phyloP scores from a whole-genome alignment of 2,329 filamentous ascomycete genomes.

The Xylaria sp. region DNA sequence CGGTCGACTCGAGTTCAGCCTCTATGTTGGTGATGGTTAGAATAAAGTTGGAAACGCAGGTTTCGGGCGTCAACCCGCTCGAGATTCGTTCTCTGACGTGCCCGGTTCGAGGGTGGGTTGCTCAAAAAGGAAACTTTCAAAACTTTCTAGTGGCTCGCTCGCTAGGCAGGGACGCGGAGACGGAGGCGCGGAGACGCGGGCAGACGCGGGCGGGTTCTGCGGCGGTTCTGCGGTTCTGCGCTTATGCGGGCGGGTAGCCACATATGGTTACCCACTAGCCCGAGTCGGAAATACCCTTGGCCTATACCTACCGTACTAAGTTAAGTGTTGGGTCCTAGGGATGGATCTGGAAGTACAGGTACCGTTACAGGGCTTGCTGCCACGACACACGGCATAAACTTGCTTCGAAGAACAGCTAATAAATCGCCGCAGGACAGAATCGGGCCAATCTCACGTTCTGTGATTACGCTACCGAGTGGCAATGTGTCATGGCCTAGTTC shows the following conservation, averaged over 20 bases:
- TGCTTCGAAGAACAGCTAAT: slow-evolving; percentile 12
- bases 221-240: slow-evolving; percentile 21
- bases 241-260: slow-evolving; percentile 30
- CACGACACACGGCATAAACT: slow-evolving; percentile 22
- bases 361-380: slow-evolving; percentile 8
- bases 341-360: slow-evolving; percentile 1
- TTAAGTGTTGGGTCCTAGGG: neutral
- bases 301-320: neutral
- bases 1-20: neutral
- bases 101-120: slow-evolving; percentile 22
- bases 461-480: slow-evolving; percentile 14
- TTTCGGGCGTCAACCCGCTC: slow-evolving; percentile 1
- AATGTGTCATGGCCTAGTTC: slow-evolving; percentile 18
- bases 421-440: neutral
- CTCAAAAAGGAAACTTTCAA: slow-evolving; percentile 38
- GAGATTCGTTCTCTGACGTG: slow-evolving; percentile 20
- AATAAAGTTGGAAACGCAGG: slow-evolving; percentile 1
- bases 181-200: slow-evolving; percentile 34
- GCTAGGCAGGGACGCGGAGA: slow-evolving; percentile 15
- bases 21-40: neutral
- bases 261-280: slow-evolving; percentile 24
- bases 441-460: slow-evolving; percentile 3
- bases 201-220: slow-evolving; percentile 21
- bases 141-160: slow-evolving; percentile 35
- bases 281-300: slow-evolving; percentile 21